A percentile compares a stretch with the other conserved stretches of the same genome.
Conservation (phyloP, 768 basidiomycete genomes). For the Lentinula guzmanii region DNA sequence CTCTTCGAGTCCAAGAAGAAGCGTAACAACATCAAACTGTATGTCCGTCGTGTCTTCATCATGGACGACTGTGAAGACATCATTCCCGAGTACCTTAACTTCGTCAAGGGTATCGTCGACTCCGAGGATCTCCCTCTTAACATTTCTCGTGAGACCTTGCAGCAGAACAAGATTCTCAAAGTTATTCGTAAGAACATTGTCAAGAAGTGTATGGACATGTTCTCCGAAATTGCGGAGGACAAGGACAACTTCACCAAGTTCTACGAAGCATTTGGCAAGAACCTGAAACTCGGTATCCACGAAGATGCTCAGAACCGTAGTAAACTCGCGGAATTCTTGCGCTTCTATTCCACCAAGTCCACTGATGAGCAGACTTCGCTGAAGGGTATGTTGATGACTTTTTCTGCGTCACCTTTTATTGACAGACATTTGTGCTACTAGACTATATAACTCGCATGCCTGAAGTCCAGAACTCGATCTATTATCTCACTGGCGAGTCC, state of each 20-base stretch:
- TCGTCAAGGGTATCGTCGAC: slow-evolving; percentile 99
- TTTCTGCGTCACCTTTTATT: neutral
- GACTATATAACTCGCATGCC: slow-evolving; percentile 99
- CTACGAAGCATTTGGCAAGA: slow-evolving; percentile 98
- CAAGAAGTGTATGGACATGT: slow-evolving; percentile 94
- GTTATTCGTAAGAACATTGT: slow-evolving; percentile 99
- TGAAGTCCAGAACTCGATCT: slow-evolving; percentile 96
- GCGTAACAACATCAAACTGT: slow-evolving; percentile 99
- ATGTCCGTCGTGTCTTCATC: slow-evolving; percentile 99
- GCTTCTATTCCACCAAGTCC: slow-evolving; percentile 96
- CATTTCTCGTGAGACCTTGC: slow-evolving; percentile 99
- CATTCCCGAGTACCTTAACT: slow-evolving; percentile 99
- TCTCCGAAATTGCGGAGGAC: slow-evolving; percentile 97
- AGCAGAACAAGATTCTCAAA: slow-evolving; percentile 99
- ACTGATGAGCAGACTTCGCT: slow-evolving; percentile 87
- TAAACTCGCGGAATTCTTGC: slow-evolving; percentile 98
- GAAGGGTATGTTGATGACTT: slow-evolving; percentile 53
- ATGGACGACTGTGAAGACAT: slow-evolving; percentile 99
- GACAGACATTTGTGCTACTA: slow-evolving; percentile 21
- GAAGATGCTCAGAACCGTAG: slow-evolving; percentile 98
- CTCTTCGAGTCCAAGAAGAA: slow-evolving; percentile 99
- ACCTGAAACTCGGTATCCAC: slow-evolving; percentile 99
- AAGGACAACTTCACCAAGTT: slow-evolving; percentile 98
- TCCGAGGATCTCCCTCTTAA: slow-evolving; percentile 99
- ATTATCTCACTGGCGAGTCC: slow-evolving; percentile 99